Base-by-base conservation (phyloP, 164 flowering plant genomes). In the Dillenia turbinata region DNA sequence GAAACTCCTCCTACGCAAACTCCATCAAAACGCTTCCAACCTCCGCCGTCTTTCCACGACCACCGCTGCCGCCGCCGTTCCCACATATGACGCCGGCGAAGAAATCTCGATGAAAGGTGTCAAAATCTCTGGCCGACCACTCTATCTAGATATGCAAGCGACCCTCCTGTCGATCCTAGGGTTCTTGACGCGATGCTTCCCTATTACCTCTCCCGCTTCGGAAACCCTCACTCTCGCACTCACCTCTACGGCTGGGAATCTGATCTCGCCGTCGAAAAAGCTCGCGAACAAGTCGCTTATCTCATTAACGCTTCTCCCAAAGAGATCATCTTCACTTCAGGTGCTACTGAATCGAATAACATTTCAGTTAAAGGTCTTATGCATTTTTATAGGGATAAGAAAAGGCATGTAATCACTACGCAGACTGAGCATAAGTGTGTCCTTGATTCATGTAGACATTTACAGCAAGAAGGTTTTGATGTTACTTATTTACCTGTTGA, bases 401-500 rank as follows among this genome's bases (percentile, higher is more conserved):
- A 85, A 75, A 79, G 81, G 16, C 99, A 95, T 49, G 85, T 95
- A 16, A 78, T 95, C 67, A 95, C 99, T 54, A 87, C 97, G 15
- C 97, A 95, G 76, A 95, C 97, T 8, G 99, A 95, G 89, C 99
- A 95, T 75, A 89, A 89, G 80, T 95, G 97, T 62, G 99, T 95
- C 9, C 84, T 95, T 43, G 99, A 95, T 47, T 89, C 97, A 2
- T 89, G 97, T 69, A 81, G 97, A 16, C 96, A 88, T 64, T 73
- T 95, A 9, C 96, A 92, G 69, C 96, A 95, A 60, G 92, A 89
- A 60, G 99, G 97, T 3, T 95, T 86, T 55, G 91, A 89, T 1
- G 79, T 88, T 2, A 95, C 97, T 43, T 95, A 95, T 56, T 78
- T 95, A 2, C 96, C 94, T 1, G 97, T 95, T 1, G 74, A 76